Evolutionary conservation across 371 early-diverging fungal genomes (phyloP), one percentile per base, ranked within the genome.

Genomic region (Blakeslea trispora): DNA sequence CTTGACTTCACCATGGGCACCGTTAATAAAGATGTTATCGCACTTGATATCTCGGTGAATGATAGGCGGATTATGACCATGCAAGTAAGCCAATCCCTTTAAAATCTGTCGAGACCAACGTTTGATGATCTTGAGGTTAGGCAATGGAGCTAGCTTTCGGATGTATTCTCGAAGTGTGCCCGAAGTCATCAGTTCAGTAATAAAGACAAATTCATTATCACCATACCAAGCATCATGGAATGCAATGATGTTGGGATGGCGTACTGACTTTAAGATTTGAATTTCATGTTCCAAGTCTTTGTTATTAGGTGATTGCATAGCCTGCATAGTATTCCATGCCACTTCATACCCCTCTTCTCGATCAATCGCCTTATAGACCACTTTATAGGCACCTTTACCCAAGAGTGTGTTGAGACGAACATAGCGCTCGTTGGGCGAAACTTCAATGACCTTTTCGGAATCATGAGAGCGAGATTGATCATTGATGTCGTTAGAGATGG

Each of bases 181-280:
- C 5, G 91, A 90, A 2, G 93, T 92, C 95, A 96, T 96, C 44
- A 95, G 78, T 75, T 96, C 97, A 8, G 97, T 95, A 50, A 96
- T 90, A 74, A 95, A 95, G 52, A 85, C 83, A 52, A 91, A 86
- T 55, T 89, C 85, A 21, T 78, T 81, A 50, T 88, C 76, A 59
- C 75, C 74, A 64, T 82, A 85, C 93, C 93, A 92, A 50, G 85
- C 87, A 61, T 92, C 90, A 60, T 86, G 86, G 51, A 92, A 87
- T 57, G 84, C 84, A 69, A 96, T 94, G 63, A 96, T 93, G 64
- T 92, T 91, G 17, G 89, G 89, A 66, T 92, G 93, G 35, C 90
- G 82, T 17, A 96, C 84, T 18, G 77, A 77, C 68, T 91, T 87
- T 34, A 96, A 72, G 51, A 92, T 90, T 61, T 86, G 86, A 45